Evolutionary conservation across 2,329 filamentous ascomycete genomes (phyloP), one percentile per base, ranked within the genome.

Genomic region (Taxawa tesnikishii): DNA sequence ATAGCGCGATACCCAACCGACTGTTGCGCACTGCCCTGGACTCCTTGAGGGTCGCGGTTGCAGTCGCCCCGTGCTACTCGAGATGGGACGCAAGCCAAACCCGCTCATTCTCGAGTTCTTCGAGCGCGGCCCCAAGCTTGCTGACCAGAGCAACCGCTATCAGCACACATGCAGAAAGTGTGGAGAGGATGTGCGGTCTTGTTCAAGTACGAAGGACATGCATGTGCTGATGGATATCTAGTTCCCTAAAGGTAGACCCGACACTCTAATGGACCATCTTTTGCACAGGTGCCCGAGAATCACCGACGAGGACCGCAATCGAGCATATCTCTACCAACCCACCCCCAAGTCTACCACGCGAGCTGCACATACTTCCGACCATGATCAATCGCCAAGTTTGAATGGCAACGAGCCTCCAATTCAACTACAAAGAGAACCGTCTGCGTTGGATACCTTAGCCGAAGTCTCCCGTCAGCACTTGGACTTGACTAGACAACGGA

Each of bases 101-200:
- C 75, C 76, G 47, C 67, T 93, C 45, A 87, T 94, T 54, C 70
- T 83, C 55, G 76, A 88, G 59, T 90, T 84, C 65, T 94, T 94
- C 56, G 75, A 83, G 54, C 75, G 85, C 45, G 87, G 87, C 7
- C 72, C 75, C 24, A 94, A 94, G 60, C 70, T 94, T 47, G 75
- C 79, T 51, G 84, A 94, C 60, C 79, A 82, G 42, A 90, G 83
- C 63, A 94, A 93, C 56, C 75, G 87, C 37, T 94, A 94, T 52
- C 78, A 83, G 46, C 83, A 94, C 52, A 90, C 82, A 9, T 94
- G 85, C 71, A 88, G 82, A 56, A 70, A 76, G 43, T 93, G 84
- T 54, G 83, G 83, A 43, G 81, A 90, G 58, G 79, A 81, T 45
- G 60, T 62, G 36, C 38, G 34, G 31, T 13, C 26, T 12, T 4